Evolutionary conservation across 306 rosid species (phyloP).

Genomic region (Crotalaria pallida): DNA sequence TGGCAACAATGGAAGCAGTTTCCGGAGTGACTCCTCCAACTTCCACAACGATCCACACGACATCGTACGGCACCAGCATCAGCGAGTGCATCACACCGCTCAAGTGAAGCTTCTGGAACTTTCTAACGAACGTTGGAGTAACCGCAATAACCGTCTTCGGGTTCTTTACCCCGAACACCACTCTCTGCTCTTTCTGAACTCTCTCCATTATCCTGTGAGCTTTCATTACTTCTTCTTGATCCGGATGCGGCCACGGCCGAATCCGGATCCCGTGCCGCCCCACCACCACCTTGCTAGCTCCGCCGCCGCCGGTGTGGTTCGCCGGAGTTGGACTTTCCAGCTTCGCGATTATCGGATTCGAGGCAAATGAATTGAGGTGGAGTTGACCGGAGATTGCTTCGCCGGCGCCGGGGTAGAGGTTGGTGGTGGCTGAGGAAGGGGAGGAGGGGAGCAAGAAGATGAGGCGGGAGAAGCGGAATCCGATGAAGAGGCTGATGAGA

Average conservation of each 20-base stretch:
- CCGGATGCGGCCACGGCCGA: constrained; percentile 98
- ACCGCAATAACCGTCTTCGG: constrained; percentile 67
- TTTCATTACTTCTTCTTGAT: constrained; percentile 86
- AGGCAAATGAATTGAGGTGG: constrained; percentile 9
- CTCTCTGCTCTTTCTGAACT: constrained; percentile 88
- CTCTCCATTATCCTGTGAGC: constrained; percentile 88
- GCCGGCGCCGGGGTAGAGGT: constrained; percentile 17
- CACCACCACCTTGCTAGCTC: constrained; percentile 73
- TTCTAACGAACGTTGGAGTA: constrained; percentile 84
- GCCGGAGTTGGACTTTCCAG: constrained; percentile 25
- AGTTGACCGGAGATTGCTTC: constrained; percentile 29
- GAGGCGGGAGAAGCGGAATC: constrained; percentile 77
- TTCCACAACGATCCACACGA: constrained; percentile 93
- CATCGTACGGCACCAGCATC: constrained; percentile 78
- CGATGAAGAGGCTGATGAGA: constrained; percentile 58
- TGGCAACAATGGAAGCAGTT: constrained; percentile 66
- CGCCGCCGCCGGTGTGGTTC: constrained; percentile 26
- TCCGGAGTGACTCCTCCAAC: constrained; percentile 85
- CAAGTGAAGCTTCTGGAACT: constrained; percentile 87
- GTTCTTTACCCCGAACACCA: constrained; percentile 73
- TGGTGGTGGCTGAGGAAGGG: constrained; percentile 37
- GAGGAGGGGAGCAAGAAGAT: constrained; percentile 64
- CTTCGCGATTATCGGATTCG: constrained; percentile 22
- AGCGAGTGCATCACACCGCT: constrained; percentile 92
- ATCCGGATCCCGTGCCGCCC: constrained; percentile 99